A percentile compares a stretch with the other conserved stretches of the same genome.
Conservation (phyloP, 2,329 filamentous ascomycete species). For the Fusarium penzigii region DNA sequence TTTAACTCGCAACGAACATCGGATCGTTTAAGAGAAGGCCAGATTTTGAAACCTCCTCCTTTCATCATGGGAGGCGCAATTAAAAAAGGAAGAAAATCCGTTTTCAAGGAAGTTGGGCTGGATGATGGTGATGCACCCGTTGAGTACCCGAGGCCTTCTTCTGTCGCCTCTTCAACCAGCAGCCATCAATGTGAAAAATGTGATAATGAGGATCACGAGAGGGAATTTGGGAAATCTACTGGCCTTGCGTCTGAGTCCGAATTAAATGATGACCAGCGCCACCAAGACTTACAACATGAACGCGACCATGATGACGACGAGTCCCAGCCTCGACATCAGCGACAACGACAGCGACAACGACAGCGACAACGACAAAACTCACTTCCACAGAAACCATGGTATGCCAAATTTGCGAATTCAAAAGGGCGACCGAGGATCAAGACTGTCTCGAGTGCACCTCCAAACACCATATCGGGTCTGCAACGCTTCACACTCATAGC, state of each 20-base stretch:
- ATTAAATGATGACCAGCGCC: background rate
- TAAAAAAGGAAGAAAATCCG: slow-evolving; percentile 50
- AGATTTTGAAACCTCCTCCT: slow-evolving; percentile 37
- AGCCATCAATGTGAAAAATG: slow-evolving; percentile 11
- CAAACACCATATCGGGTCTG: slow-evolving; percentile 39
- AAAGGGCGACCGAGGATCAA: slow-evolving; percentile 44
- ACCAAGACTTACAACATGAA: background rate
- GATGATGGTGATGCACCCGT: slow-evolving; percentile 32
- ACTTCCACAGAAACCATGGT: slow-evolving; percentile 40
- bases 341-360: slow-evolving; percentile 11
- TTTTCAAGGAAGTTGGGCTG: slow-evolving; percentile 55
- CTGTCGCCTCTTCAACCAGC: slow-evolving; percentile 4
- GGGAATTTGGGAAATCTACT: slow-evolving; percentile 33
- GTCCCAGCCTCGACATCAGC: background rate
- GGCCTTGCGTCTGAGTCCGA: slow-evolving; percentile 12
- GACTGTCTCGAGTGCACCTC: slow-evolving; percentile 44
- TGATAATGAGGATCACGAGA: slow-evolving; percentile 30
- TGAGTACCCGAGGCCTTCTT: slow-evolving; percentile 21
- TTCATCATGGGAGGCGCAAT: slow-evolving; percentile 48
- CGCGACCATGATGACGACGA: slow-evolving; percentile 5
- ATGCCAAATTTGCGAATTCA: slow-evolving; percentile 42
- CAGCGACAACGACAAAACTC: slow-evolving; percentile 14
- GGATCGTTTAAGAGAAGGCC: slow-evolving; percentile 52
- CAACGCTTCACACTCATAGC: slow-evolving; percentile 50
- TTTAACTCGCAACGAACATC: slow-evolving; percentile 54